Conservation (phyloP, 495 filamentous ascomycete species). For the Mytilinidion resinicola region DNA sequence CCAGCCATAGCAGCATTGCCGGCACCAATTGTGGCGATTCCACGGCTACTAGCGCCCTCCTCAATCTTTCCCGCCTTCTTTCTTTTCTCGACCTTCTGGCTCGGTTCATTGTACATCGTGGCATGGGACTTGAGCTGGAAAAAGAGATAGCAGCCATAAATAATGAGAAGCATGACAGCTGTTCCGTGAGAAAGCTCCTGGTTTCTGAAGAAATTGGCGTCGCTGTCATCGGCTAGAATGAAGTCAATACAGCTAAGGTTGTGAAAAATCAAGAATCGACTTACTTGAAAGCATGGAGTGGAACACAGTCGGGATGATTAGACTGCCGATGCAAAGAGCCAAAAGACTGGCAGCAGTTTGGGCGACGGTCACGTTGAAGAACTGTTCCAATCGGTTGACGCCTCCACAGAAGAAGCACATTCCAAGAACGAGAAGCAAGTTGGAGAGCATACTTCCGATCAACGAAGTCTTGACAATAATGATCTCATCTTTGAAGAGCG, state of each 20-base stretch:
- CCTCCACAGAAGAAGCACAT: slow-evolving; percentile 93
- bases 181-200: slow-evolving; percentile 23
- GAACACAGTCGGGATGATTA: slow-evolving; percentile 90
- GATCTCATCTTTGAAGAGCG: slow-evolving; percentile 63
- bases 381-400: slow-evolving; percentile 69
- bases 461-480: slow-evolving; percentile 89
- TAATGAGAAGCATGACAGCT: slow-evolving; percentile 23
- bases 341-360: slow-evolving; percentile 83
- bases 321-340: slow-evolving; percentile 66
- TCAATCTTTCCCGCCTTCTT: slow-evolving; percentile 45
- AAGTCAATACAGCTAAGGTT: background rate
- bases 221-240: too few relatives aligned
- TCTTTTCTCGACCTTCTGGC: slow-evolving; percentile 56
- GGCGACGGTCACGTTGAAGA: slow-evolving; percentile 90
- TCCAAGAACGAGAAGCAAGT: slow-evolving; percentile 83
- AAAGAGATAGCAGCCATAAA: slow-evolving; percentile 27
- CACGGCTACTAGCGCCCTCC: slow-evolving; percentile 50
- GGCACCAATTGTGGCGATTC: slow-evolving; percentile 55
- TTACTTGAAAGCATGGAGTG: slow-evolving; percentile 31
- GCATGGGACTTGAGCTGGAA: slow-evolving; percentile 30
- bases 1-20: slow-evolving; percentile 42
- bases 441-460: slow-evolving; percentile 85
- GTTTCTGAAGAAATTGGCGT: background rate
- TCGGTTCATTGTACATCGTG: slow-evolving; percentile 43
- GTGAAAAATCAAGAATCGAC: background rate